These are phyloP conservation scores for Camelina sativa DNA, from an alignment of 345 rosid species.

Conservation along the genomic window DNA sequence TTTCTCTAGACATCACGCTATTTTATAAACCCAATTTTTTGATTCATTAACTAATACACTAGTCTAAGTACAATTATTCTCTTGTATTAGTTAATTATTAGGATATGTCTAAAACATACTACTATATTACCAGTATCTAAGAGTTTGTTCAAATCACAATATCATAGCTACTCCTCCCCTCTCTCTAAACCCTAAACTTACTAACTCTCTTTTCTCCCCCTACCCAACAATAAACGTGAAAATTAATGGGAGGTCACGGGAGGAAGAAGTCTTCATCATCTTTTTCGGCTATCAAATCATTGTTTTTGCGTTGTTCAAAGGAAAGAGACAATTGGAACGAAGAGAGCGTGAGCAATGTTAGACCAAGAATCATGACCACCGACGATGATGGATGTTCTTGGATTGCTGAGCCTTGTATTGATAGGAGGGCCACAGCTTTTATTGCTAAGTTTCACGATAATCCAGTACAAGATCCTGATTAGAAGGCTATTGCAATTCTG, in stretches of 20 bases:
- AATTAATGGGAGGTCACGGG: neutral
- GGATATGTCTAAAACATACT: neutral
- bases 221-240: too few relatives aligned
- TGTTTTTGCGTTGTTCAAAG: neutral
- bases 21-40: neutral
- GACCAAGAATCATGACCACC: slow-evolving; percentile 16
- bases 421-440: slow-evolving; percentile 14
- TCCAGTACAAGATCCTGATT: neutral
- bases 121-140: too few relatives aligned
- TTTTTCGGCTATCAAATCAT: neutral
- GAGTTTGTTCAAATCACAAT: neutral
- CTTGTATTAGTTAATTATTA: neutral
- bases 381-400: slow-evolving; percentile 14
- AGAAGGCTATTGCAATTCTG: neutral
- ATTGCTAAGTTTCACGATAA: slow-evolving; percentile 12
- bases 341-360: neutral
- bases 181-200: too few relatives aligned
- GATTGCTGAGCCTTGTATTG: slow-evolving; percentile 14
- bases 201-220: neutral
- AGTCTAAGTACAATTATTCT: neutral
- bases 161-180: neutral
- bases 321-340: neutral
- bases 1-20: neutral
- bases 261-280: neutral
- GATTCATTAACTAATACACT: neutral